phyloP scores from a whole-genome alignment of 768 basidiomycete species.

The Dentipellis sp. region DNA sequence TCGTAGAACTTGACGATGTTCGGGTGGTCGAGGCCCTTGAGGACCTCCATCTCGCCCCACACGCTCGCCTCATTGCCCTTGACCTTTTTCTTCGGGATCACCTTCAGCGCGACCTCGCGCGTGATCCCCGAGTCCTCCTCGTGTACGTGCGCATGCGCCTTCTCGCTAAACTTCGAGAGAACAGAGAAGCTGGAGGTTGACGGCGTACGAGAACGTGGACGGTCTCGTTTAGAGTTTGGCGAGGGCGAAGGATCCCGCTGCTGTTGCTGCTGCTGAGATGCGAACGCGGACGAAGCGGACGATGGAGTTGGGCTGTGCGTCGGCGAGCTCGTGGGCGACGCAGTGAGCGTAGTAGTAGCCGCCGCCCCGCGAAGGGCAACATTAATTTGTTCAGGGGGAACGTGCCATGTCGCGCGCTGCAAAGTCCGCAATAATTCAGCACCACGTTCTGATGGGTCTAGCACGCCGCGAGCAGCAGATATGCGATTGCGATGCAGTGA shows the following conservation, averaged over 20 bases:
- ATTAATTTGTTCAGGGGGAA: constrained; percentile 49
- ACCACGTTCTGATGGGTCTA: not conserved
- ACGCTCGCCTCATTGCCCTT: constrained; percentile 85
- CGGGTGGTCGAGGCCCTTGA: constrained; percentile 82
- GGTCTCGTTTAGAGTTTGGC: not conserved
- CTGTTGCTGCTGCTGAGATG: not conserved
- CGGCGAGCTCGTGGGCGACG: constrained; percentile 3
- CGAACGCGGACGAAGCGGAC: not conserved
- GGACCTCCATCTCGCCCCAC: constrained; percentile 89
- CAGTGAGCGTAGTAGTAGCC: constrained; percentile 19
- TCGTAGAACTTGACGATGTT: constrained; percentile 97
- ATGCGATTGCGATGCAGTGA: not conserved
- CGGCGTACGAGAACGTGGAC: constrained; percentile 5
- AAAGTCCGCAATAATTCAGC: not conserved
- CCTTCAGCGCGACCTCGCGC: constrained; percentile 79
- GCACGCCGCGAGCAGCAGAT: not conserved
- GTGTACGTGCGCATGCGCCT: constrained; percentile 12
- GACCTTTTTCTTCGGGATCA: constrained; percentile 93
- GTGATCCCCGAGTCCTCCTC: constrained; percentile 26
- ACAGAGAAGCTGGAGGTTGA: constrained; percentile 19
- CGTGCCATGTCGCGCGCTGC: constrained; percentile 74
- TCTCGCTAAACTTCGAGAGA: constrained; percentile 12
- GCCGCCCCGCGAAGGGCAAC: constrained; percentile 52
- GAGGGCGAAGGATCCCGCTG: not conserved
- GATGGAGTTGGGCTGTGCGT: constrained; percentile 2